A percentile compares a stretch with the other conserved stretches of the same genome.
Evolutionary conservation across 2,329 filamentous ascomycete species (phyloP).

Genomic region (Amylocarpus encephaloides): DNA sequence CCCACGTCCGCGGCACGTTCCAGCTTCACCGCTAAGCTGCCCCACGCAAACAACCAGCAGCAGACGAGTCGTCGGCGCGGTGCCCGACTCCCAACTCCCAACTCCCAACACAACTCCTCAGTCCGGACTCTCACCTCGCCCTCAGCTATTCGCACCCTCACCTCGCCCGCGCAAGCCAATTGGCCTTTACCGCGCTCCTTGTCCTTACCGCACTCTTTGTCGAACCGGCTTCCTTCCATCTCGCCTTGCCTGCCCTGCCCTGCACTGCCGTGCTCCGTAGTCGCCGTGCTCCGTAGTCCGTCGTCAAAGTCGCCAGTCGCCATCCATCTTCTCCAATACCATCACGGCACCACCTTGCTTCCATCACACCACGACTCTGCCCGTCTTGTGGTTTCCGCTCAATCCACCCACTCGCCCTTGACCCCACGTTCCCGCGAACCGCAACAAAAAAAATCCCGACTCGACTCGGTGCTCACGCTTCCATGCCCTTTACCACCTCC

Average conservation of each 20-base stretch:
- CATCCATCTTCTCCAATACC: neutral
- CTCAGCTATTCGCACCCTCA: neutral
- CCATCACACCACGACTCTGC: too few relatives aligned
- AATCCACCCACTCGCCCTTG: neutral
- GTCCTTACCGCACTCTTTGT: neutral
- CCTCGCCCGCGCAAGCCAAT: neutral
- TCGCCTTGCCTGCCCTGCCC: neutral
- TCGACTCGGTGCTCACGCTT: too few relatives aligned
- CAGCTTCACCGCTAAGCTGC: neutral
- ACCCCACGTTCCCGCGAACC: conserved; percentile 3
- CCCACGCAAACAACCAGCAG: neutral
- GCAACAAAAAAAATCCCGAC: neutral
- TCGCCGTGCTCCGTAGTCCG: neutral
- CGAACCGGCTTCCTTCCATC: neutral
- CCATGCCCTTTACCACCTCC: conserved; percentile 4
- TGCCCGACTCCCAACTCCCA: neutral
- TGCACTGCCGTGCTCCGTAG: neutral
- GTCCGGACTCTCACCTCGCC: neutral
- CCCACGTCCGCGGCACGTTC: neutral
- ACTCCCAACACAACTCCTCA: neutral
- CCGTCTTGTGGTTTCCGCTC: too few relatives aligned
- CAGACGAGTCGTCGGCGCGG: neutral
- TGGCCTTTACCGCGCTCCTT: neutral
- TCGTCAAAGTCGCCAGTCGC: neutral
- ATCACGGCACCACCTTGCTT: too few relatives aligned